phyloP scores from a whole-genome alignment of 2,329 filamentous ascomycete species.

The Cladosporium sp. region DNA sequence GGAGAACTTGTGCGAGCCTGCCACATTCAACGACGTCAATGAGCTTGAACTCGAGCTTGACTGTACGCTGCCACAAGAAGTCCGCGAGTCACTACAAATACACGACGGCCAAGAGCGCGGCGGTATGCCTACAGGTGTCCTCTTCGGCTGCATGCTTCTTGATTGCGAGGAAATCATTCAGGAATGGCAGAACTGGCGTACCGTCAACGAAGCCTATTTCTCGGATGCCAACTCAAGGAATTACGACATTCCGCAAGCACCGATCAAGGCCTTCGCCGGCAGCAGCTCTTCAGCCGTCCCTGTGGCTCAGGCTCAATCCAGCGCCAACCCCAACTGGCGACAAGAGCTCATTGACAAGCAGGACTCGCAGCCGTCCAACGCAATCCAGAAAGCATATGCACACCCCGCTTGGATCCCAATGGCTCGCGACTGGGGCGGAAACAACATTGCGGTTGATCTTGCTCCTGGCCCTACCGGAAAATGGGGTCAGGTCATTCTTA shows the following conservation, averaged over 20 bases:
- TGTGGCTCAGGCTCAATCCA: slow-evolving; percentile 37
- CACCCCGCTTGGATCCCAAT: slow-evolving; percentile 95
- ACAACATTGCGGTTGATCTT: slow-evolving; percentile 90
- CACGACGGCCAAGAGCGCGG: slow-evolving; percentile 98
- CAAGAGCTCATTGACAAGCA: slow-evolving; percentile 80
- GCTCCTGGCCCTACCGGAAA: slow-evolving; percentile 83
- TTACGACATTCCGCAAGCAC: slow-evolving; percentile 58
- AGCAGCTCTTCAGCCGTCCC: slow-evolving; percentile 51
- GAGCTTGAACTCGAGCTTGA: slow-evolving; percentile 95
- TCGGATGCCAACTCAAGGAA: slow-evolving; percentile 47
- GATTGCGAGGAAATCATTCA: slow-evolving; percentile 98
- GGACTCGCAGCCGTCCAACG: slow-evolving; percentile 78
- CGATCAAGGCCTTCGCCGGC: slow-evolving; percentile 68
- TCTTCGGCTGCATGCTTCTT: slow-evolving; percentile 91
- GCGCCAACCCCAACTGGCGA: slow-evolving; percentile 58
- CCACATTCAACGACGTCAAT: slow-evolving; percentile 90
- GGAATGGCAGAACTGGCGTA: slow-evolving; percentile 95
- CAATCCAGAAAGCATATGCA: slow-evolving; percentile 87
- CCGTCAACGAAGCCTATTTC: slow-evolving; percentile 86
- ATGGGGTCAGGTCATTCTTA: slow-evolving; percentile 96
- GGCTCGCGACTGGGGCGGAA: slow-evolving; percentile 96
- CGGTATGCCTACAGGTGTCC: slow-evolving; percentile 82
- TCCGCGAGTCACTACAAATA: slow-evolving; percentile 82
- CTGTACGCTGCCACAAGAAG: slow-evolving; percentile 86
- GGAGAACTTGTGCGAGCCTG: slow-evolving; percentile 89